phyloP scores from a whole-genome alignment of 257 asterid genomes.

The Sherardia arvensis region DNA sequence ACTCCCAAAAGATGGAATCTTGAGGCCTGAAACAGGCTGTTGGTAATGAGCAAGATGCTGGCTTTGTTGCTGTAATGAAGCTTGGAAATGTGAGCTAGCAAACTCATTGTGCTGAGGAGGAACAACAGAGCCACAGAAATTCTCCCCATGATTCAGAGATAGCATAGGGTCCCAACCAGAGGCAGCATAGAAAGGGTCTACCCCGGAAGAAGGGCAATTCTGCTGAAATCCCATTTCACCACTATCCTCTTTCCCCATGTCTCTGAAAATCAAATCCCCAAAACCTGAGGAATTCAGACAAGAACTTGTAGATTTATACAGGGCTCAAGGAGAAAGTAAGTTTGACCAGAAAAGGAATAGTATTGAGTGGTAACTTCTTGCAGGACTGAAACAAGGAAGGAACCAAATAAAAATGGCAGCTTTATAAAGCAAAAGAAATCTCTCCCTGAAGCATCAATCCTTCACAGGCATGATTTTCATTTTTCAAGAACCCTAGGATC shows the following conservation, averaged over 20 bases:
- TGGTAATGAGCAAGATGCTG: slow-evolving; percentile 44
- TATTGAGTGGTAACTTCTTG: slow-evolving; percentile 39
- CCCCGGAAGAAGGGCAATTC: slow-evolving; percentile 31
- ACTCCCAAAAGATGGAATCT: slow-evolving; percentile 51
- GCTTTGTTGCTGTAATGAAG: slow-evolving; percentile 32
- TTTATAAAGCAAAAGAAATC: slow-evolving; percentile 69
- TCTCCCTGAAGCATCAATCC: slow-evolving; percentile 48
- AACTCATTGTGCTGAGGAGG: slow-evolving; percentile 52
- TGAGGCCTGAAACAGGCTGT: slow-evolving; percentile 40
- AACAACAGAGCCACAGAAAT: slow-evolving; percentile 37
- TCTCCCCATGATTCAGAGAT: slow-evolving; percentile 44
- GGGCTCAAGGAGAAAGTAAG: slow-evolving; percentile 39
- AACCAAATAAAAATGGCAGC: slow-evolving; percentile 81
- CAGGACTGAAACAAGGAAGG: slow-evolving; percentile 73
- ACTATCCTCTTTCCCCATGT: slow-evolving; percentile 49
- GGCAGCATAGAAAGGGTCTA: slow-evolving; percentile 43
- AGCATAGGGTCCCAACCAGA: slow-evolving; percentile 63
- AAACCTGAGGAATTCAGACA: slow-evolving; percentile 18
- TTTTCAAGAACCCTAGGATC: slow-evolving; percentile 44
- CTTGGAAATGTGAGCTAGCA: slow-evolving; percentile 37
- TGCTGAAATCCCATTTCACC: slow-evolving; percentile 37
- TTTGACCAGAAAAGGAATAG: slow-evolving; percentile 45
- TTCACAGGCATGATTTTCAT: slow-evolving; percentile 44
- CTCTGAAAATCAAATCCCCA: slow-evolving; percentile 17
- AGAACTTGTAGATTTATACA: slow-evolving; percentile 13